Evolutionary conservation across 331 rosid species (phyloP), one percentile per base, ranked within the genome.

Genomic region (Malus hybrid): DNA sequence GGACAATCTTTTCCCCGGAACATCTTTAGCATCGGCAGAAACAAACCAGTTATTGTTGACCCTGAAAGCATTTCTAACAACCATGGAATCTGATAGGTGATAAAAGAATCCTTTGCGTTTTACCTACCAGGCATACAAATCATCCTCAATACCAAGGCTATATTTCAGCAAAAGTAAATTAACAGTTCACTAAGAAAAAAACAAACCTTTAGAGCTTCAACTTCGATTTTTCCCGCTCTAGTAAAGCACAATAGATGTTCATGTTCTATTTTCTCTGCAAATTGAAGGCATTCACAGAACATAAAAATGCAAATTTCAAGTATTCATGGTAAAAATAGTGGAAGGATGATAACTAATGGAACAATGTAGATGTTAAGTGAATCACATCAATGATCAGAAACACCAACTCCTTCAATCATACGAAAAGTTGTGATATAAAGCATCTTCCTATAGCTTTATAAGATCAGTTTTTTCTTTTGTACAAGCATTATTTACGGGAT

Each of bases 231-330:
- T 60, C 94, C 97, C n/a, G 82, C 14, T 66, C 83, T 71, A 12
- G 96, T 86, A 82, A 87, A 88, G 78, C 89, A 86, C 72, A 72
- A 68, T 30, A 72, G 80, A 60, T 91, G 97, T 71, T 93, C 93
- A 74, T 73, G 70, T 73, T 85, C 86, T 34, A 85, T 68, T 56
- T 77, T 71, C 19, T 29, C 88, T 81, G 81, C 56, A 26, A 10
- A 34, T 15, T 33, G 46, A 56, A 16, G 44, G 36, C 74, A 69
- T 22, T 34, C 39, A 52, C 10, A 42, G 50, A 29, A 48, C 6
- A 24, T 5, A 10, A 50, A 33, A 5, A 30, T 2, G 33, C 56
- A 78, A 10, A 77, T 2, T 33, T 55, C 19, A 33, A 10, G 4
- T 3, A 20, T 16, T 4, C 5, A 63, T 13, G 15, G 7, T 56